A percentile compares a stretch with the other conserved stretches of the same genome.
phyloP scores from a whole-genome alignment of 371 early-diverging fungal species.

The Mucor ambiguus region DNA sequence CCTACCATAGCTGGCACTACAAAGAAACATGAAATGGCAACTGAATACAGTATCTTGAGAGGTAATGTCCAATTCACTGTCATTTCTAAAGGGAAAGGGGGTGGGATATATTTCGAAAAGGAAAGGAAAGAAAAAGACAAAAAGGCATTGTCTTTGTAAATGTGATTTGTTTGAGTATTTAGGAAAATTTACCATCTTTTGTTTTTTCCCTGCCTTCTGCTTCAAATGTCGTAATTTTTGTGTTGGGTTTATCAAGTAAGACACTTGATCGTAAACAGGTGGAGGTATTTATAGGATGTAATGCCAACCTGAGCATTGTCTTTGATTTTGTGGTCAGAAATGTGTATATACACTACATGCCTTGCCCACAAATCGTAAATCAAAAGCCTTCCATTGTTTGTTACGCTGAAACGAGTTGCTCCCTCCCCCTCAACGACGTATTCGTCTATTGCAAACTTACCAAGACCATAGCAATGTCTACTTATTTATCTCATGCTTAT shows the following conservation, averaged over 20 bases:
- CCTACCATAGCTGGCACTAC: constrained; percentile 50
- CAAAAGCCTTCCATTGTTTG: background rate
- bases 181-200: background rate
- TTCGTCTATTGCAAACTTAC: background rate
- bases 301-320: background rate
- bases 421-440: background rate
- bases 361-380: too few relatives aligned
- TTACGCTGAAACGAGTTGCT: background rate
- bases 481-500: too few relatives aligned
- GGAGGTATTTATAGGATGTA: background rate
- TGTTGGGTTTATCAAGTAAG: background rate
- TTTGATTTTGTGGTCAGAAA: background rate
- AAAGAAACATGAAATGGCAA: constrained; percentile 43
- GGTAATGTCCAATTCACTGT: constrained; percentile 39
- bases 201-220: background rate
- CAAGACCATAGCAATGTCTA: background rate
- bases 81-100: background rate
- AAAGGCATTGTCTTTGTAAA: background rate
- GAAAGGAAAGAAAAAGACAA: background rate
- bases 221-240: background rate
- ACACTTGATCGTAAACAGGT: background rate
- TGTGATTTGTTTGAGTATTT: background rate
- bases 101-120: background rate
- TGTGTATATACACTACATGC: background rate
- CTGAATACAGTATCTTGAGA: constrained; percentile 45